Percentiles rank a stretch among this genome's conserved stretches.
These are phyloP conservation scores for Fusarium irregulare DNA, from an alignment of 2,329 filamentous ascomycete genomes.

Conservation along the genomic window DNA sequence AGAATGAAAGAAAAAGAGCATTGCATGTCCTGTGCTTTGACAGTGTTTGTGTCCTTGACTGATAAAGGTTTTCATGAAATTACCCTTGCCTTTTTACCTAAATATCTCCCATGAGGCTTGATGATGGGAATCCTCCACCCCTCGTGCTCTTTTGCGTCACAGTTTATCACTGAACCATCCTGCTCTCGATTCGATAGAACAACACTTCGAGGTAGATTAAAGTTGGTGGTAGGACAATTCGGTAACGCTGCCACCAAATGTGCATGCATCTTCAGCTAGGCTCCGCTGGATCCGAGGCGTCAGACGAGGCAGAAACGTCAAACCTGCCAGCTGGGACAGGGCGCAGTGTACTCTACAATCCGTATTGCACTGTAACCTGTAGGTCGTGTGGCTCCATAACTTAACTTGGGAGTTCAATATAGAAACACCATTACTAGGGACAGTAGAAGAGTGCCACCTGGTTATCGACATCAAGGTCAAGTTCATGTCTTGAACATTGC, in stretches of 20 bases:
- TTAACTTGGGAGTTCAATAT: not conserved
- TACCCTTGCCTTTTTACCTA: not conserved
- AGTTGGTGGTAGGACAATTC: not conserved
- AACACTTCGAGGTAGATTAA: not conserved
- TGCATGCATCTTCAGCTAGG: not conserved
- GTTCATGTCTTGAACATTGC: not conserved
- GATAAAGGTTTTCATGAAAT: not conserved
- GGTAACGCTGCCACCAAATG: not conserved
- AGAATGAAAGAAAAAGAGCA: not conserved
- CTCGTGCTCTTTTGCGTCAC: not conserved
- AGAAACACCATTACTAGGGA: not conserved
- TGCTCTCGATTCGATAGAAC: not conserved
- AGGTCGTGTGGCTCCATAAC: not conserved
- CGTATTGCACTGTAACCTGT: not conserved
- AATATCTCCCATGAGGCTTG: not conserved
- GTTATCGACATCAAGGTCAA: constrained; percentile 2
- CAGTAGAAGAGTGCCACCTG: not conserved
- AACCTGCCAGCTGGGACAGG: constrained; percentile 20
- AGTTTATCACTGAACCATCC: not conserved
- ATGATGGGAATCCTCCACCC: constrained; percentile 10
- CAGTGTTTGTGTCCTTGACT: not conserved
- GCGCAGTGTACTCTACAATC: not conserved
- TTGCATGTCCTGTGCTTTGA: not conserved
- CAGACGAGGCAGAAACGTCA: constrained; percentile 24
- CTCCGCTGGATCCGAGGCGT: not conserved